Evolutionary conservation across 1,284 basidiomycete genomes (phyloP).

Genomic region (Caloboletus inedulis): DNA sequence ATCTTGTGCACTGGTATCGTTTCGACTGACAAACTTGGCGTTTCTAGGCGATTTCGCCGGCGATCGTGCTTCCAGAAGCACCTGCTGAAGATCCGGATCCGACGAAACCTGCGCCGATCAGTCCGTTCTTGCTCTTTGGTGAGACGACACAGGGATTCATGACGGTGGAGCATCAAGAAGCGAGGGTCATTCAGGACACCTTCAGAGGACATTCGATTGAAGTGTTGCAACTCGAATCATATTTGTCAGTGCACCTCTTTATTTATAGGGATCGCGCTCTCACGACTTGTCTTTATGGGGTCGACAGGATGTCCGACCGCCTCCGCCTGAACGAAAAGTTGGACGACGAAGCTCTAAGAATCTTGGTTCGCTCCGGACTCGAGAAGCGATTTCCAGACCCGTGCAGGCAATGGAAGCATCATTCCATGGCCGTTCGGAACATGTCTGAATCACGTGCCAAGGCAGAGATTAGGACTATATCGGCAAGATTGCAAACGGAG

Average conservation of each 20-base stretch:
- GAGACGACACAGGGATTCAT: constrained; percentile 38
- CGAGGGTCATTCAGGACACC: constrained; percentile 1
- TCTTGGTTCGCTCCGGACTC: constrained; percentile 34
- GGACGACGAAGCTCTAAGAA: constrained; percentile 27
- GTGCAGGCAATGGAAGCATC: constrained; percentile 25
- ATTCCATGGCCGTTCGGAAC: constrained; percentile 2
- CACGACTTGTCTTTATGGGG: background rate
- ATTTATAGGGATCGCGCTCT: background rate
- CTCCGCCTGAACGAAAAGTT: constrained; percentile 31
- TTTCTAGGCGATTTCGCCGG: constrained; percentile 15
- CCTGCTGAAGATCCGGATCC: constrained; percentile 8
- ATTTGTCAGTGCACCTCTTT: constrained; percentile 15
- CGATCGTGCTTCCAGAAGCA: constrained; percentile 12
- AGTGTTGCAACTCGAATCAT: constrained; percentile 13
- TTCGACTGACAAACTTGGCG: background rate
- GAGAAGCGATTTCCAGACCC: constrained; percentile 21
- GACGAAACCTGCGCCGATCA: constrained; percentile 9
- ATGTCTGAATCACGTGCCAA: background rate
- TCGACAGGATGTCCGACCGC: constrained; percentile 22
- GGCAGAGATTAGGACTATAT: background rate
- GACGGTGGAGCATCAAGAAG: constrained; percentile 25
- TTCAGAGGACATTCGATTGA: constrained; percentile 1
- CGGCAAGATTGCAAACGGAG: constrained; percentile 4
- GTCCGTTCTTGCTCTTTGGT: constrained; percentile 34
- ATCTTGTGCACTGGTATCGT: background rate